Conservation (phyloP, 257 asterid genomes). For the Solanum acaule region DNA sequence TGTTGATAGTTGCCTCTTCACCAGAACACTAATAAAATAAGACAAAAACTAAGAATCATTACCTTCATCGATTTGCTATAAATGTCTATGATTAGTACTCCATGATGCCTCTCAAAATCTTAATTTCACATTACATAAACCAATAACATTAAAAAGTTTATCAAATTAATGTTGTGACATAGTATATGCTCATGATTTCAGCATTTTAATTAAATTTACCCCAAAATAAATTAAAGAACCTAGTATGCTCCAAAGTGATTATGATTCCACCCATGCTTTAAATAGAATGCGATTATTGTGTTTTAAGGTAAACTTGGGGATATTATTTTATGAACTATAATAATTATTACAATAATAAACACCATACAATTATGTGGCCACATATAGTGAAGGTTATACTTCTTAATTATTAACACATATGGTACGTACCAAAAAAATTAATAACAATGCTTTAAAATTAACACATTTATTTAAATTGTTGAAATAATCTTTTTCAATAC, state of each 20-base stretch:
- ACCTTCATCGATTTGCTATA: constrained; percentile 3
- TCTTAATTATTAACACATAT: neutral
- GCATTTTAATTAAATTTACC: constrained; percentile 6
- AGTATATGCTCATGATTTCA: neutral
- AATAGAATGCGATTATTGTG: neutral
- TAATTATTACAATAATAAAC: neutral
- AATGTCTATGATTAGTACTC: constrained; percentile 6
- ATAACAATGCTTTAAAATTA: neutral
- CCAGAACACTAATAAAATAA: constrained; percentile 2
- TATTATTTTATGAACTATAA: neutral
- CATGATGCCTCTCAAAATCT: constrained; percentile 1
- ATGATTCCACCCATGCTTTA: neutral
- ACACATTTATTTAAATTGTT: neutral
- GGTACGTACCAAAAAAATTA: neutral
- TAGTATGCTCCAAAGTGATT: constrained; percentile 16
- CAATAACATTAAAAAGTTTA: neutral
- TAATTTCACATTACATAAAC: neutral
- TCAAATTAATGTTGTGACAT: neutral
- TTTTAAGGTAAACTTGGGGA: neutral
- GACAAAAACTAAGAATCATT: constrained; percentile 6
- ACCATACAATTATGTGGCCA: neutral
- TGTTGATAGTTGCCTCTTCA: constrained; percentile 2
- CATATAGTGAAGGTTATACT: neutral
- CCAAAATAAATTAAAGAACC: constrained; percentile 3
- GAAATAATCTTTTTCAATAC: neutral